Conservation (phyloP, 2,329 filamentous ascomycete species). For the Trichoderma lentiforme region DNA sequence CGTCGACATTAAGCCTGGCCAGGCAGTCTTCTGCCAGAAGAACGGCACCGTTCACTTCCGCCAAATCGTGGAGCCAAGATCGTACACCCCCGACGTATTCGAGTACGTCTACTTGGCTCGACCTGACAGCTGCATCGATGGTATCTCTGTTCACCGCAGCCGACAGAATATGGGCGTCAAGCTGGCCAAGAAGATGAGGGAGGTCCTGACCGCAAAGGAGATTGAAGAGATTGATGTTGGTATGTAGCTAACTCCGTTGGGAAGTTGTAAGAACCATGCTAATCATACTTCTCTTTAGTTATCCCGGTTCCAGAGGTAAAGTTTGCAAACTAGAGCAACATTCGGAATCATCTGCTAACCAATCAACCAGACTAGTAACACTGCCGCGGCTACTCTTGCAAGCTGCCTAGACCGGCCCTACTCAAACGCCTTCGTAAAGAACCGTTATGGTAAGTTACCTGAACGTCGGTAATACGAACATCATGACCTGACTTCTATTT, state of each 20-base stretch:
- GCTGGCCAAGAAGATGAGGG: conserved; percentile 69
- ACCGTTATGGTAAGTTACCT: conserved; percentile 55
- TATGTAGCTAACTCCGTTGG: conserved; percentile 18
- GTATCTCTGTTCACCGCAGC: conserved; percentile 80
- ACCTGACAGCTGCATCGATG: conserved; percentile 79
- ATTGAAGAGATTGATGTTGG: conserved; percentile 72
- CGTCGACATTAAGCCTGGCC: conserved; percentile 73
- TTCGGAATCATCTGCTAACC: neutral
- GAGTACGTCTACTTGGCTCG: conserved; percentile 86
- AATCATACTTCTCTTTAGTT: conserved; percentile 40
- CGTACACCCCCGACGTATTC: conserved; percentile 76
- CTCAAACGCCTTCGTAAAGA: conserved; percentile 82
- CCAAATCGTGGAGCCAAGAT: conserved; percentile 65
- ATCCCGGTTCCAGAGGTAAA: conserved; percentile 63
- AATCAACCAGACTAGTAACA: conserved; percentile 65
- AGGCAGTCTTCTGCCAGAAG: conserved; percentile 83
- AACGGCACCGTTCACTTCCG: conserved; percentile 69
- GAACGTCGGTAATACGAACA: too few relatives aligned
- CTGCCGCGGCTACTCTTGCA: conserved; percentile 74
- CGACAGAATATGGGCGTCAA: conserved; percentile 83
- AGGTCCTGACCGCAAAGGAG: conserved; percentile 63
- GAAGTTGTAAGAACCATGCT: neutral
- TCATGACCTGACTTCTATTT: neutral
- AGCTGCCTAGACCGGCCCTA: conserved; percentile 72
- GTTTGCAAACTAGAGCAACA: neutral